Evolutionary conservation across 257 asterid genomes (phyloP), one percentile per base, ranked within the genome.

Genomic region (Scutellaria galericulata): DNA sequence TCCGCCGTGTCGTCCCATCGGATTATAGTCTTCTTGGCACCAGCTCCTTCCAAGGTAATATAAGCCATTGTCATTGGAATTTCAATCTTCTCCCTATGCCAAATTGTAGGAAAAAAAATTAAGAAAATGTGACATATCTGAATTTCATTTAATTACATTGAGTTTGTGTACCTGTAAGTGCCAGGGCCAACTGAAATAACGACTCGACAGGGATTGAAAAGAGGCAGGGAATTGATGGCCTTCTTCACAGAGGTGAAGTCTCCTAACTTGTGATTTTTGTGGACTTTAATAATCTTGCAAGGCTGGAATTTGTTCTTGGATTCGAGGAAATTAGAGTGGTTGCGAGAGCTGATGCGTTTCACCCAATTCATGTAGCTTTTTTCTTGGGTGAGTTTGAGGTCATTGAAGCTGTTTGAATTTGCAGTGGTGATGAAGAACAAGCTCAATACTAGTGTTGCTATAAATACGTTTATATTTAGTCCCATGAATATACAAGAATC

Each of bases 1-100:
- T 90, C 97, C 0, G 98, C 98, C 1, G 88, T 81, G 66, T 93
- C 97, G 24, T 87, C 89, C 96, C 96, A 90, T 39, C 80, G 86
- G 72, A 93, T 83, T 18, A 84, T 84, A 0, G 98, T 93, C 81
- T 73, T 86, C 14, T 46, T 69, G 10, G 85, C 74, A 27, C 87
- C 83, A 44, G 82, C 82, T 62, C 98, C 98, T 80, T 86, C 89
- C 75, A 93, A 48, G 11, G 93, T 90, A 39, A 93, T 66, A 62
- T 89, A 90, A 5, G 86, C 93, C 95, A 87, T 89, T 22, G 95
- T 85, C 42, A 84, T 78, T 6, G 97, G 97, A 60, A 93, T 93
- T 71, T 87, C 93, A 68, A 93, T 79, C 93, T 93, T 93, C 74
- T 92, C 98, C 87, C 98, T 92, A 31, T 31, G 53, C 41, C 70